These are phyloP conservation scores for Tulasnella calospora DNA, from an alignment of 768 basidiomycete genomes.

Conservation along the genomic window DNA sequence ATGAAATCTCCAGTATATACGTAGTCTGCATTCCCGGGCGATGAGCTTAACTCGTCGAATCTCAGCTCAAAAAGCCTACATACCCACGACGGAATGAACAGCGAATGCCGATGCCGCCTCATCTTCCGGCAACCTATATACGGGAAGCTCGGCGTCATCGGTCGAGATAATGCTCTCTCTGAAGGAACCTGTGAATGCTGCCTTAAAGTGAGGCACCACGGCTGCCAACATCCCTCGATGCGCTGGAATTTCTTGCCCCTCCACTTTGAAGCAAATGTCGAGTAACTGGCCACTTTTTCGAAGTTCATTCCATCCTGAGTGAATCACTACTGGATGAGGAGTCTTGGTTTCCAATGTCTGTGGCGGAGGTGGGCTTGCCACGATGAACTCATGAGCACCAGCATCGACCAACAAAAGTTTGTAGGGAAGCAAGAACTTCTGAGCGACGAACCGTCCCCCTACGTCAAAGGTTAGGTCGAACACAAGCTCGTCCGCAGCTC, in stretches of 20 bases:
- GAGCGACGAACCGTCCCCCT: neutral
- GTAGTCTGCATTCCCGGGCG: neutral
- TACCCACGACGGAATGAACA: neutral
- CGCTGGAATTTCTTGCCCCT: too few relatives aligned
- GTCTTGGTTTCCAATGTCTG: neutral
- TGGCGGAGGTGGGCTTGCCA: neutral
- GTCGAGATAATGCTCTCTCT: neutral
- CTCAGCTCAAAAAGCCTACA: neutral
- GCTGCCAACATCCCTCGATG: slow-evolving; percentile 13
- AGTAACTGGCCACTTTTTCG: neutral
- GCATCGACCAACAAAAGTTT: neutral
- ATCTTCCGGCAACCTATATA: neutral
- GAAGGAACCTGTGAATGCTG: neutral
- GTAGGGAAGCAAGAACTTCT: too few relatives aligned
- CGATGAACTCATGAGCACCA: neutral
- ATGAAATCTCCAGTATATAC: neutral
- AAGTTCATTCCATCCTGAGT: neutral
- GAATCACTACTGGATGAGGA: neutral
- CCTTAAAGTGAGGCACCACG: neutral
- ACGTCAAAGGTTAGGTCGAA: neutral
- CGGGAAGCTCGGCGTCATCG: neutral
- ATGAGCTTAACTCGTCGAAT: neutral
- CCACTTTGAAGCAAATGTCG: slow-evolving; percentile 9
- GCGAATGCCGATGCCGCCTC: slow-evolving; percentile 5
- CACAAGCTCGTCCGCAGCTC: too few relatives aligned